Conservation (phyloP, 2,329 filamentous ascomycete species). For the Microthyrium microscopicum region DNA sequence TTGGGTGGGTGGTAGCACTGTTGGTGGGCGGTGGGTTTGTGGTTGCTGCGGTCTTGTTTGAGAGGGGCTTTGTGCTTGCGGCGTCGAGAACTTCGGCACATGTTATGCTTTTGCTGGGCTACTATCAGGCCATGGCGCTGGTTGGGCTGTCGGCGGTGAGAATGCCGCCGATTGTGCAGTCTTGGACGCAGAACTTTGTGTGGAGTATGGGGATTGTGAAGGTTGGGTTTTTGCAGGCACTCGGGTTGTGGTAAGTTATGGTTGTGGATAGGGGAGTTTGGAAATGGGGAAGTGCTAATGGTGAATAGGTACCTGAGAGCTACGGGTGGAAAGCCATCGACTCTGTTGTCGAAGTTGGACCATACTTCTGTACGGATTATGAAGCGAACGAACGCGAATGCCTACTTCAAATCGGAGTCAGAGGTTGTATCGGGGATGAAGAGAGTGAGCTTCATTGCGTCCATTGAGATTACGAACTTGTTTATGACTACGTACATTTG, state of each 20-base stretch:
- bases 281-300: too few relatives aligned
- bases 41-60: conserved; percentile 76
- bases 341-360: conserved; percentile 57
- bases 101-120: conserved; percentile 77
- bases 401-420: neutral
- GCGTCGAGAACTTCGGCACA: conserved; percentile 89
- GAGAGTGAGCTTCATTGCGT: conserved; percentile 69
- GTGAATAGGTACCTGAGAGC: conserved; percentile 92
- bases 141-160: conserved; percentile 66
- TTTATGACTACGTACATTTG: conserved; percentile 84
- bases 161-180: conserved; percentile 71
- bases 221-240: conserved; percentile 70
- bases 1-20: conserved; percentile 78
- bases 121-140: conserved; percentile 87
- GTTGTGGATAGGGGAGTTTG: too few relatives aligned
- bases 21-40: conserved; percentile 72
- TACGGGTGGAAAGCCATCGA: conserved; percentile 71
- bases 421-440: conserved; percentile 68
- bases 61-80: conserved; percentile 81
- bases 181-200: conserved; percentile 94
- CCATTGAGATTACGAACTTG: conserved; percentile 77
- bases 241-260: too few relatives aligned
- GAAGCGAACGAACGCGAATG: conserved; percentile 33
- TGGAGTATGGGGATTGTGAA: conserved; percentile 95
- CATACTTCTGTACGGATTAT: conserved; percentile 67